Conservation (phyloP, 768 basidiomycete genomes). For the Neoboletus magnificus region DNA sequence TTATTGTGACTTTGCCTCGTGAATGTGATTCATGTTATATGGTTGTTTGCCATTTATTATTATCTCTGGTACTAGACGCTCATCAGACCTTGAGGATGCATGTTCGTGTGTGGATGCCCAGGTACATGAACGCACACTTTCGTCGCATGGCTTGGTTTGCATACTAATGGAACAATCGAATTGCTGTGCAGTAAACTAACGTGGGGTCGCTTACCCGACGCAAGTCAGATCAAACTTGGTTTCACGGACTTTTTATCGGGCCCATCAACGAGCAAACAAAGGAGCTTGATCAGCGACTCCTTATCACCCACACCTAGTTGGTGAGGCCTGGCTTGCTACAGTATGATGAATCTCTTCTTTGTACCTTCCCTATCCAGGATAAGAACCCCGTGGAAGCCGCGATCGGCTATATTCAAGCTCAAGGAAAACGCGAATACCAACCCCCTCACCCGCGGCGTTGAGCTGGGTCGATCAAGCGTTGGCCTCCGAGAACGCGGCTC, state of each 20-base stretch:
- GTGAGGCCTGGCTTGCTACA: slow-evolving; percentile 16
- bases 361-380: slow-evolving; percentile 10
- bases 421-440: slow-evolving; percentile 15
- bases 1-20: slow-evolving; percentile 1
- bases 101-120: background rate
- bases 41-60: background rate
- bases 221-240: slow-evolving; percentile 9
- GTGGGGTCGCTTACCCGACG: slow-evolving; percentile 10
- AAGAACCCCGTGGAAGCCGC: slow-evolving; percentile 21
- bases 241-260: background rate
- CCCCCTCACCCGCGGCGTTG: background rate
- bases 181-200: slow-evolving; percentile 12
- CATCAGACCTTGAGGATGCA: background rate
- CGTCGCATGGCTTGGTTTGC: slow-evolving; percentile 13
- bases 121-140: slow-evolving; percentile 22
- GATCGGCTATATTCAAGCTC: slow-evolving; percentile 4
- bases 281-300: slow-evolving; percentile 7
- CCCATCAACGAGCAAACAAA: background rate
- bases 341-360: slow-evolving; percentile 7
- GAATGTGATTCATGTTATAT: background rate
- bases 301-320: slow-evolving; percentile 17
- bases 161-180: slow-evolving; percentile 6
- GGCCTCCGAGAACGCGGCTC: slow-evolving; percentile 12
- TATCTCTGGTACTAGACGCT: background rate
- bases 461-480: slow-evolving; percentile 4